phyloP scores from a whole-genome alignment of 2,329 filamentous ascomycete species.

The Seiridium cupressi region DNA sequence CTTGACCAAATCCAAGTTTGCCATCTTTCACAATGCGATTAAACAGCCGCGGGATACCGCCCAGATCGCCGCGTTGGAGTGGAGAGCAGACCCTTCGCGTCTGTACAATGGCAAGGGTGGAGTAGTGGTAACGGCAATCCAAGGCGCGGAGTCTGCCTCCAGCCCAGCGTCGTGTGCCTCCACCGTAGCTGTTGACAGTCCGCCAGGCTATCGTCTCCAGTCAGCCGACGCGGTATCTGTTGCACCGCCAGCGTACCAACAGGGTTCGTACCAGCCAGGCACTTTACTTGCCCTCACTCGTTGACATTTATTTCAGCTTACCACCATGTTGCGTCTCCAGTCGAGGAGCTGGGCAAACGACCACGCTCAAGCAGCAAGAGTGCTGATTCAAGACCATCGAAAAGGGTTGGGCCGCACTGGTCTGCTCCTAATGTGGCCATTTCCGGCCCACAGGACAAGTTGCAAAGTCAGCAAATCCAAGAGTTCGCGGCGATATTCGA shows the following conservation, averaged over 20 bases:
- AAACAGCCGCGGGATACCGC: neutral
- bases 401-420: neutral
- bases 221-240: neutral
- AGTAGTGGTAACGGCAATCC: neutral
- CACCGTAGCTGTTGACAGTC: neutral
- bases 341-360: neutral
- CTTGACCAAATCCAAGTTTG: neutral
- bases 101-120: neutral
- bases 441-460: neutral
- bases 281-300: neutral
- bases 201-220: neutral
- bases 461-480: neutral
- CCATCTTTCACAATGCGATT: neutral
- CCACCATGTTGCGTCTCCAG: neutral
- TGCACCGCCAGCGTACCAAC: neutral
- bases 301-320: neutral
- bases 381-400: neutral
- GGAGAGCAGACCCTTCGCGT: neutral
- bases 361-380: neutral
- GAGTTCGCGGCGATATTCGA: neutral
- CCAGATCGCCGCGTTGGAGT: neutral
- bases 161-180: neutral
- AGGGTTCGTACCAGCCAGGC: neutral
- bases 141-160: neutral
- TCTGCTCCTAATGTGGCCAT: neutral